phyloP scores from a whole-genome alignment of 768 basidiomycete genomes.

The Trametes gibbosa region DNA sequence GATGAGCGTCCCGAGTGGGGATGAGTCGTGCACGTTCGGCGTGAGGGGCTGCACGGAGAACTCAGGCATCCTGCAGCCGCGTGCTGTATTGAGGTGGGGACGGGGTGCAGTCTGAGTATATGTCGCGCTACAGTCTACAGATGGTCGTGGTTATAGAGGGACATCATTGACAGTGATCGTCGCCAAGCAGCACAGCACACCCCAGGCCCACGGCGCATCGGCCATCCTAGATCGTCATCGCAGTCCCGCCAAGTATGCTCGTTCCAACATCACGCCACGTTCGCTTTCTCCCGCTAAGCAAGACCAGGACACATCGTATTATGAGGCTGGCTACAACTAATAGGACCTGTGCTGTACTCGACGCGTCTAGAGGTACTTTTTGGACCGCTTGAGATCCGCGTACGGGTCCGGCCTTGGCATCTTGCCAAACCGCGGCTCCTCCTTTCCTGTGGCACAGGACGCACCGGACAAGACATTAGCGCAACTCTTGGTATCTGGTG shows the following conservation, averaged over 20 bases:
- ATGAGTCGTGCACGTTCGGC: conserved; percentile 37
- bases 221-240: neutral
- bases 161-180: neutral
- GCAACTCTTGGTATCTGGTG: conserved; percentile 5
- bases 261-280: neutral
- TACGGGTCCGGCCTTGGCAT: conserved; percentile 55
- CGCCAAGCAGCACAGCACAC: conserved; percentile 13
- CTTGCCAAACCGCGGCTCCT: conserved; percentile 58
- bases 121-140: too few species aligned
- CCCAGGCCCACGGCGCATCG: neutral
- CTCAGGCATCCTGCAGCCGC: conserved; percentile 12
- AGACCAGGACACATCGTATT: conserved; percentile 11
- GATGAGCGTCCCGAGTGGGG: conserved; percentile 59
- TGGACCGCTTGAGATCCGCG: conserved; percentile 46
- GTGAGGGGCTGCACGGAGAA: conserved; percentile 6
- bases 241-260: neutral
- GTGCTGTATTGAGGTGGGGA: too few species aligned
- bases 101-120: too few species aligned
- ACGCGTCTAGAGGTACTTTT: conserved; percentile 39
- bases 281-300: neutral
- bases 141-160: neutral
- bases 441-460: conserved; percentile 31
- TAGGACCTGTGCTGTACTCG: neutral
- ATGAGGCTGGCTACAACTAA: conserved; percentile 8
- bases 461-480: conserved; percentile 4